These are phyloP conservation scores for Pseudozyma tsukubaensis DNA, from an alignment of 1,284 basidiomycete species.

Conservation along the genomic window DNA sequence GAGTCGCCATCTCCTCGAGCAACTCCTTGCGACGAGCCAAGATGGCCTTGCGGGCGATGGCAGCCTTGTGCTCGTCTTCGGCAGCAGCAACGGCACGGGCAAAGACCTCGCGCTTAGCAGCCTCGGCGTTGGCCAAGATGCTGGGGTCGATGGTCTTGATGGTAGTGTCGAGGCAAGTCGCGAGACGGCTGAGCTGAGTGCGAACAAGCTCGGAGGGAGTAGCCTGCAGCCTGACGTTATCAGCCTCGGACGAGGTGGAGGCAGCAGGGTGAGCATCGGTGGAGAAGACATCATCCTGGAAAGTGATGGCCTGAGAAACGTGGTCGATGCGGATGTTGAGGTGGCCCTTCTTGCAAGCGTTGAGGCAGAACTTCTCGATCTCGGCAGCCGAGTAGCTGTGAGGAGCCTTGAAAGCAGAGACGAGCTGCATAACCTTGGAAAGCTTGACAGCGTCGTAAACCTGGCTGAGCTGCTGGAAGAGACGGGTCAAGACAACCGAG, in stretches of 20 bases:
- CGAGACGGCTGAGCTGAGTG: constrained; percentile 66
- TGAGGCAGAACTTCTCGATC: constrained; percentile 81
- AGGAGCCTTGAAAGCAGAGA: constrained; percentile 66
- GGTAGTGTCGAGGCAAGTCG: constrained; percentile 63
- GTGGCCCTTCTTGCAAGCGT: constrained; percentile 88
- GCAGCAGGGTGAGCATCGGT: constrained; percentile 63
- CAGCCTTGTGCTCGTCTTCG: constrained; percentile 65
- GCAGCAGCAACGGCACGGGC: constrained; percentile 62
- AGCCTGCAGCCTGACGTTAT: constrained; percentile 61
- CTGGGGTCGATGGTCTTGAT: constrained; percentile 62
- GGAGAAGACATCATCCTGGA: constrained; percentile 77
- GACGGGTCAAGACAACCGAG: constrained; percentile 88
- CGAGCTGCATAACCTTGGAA: constrained; percentile 65
- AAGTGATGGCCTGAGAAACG: constrained; percentile 84
- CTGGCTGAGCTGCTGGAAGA: constrained; percentile 93
- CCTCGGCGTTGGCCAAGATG: constrained; percentile 51
- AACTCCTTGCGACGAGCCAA: constrained; percentile 89
- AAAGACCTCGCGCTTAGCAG: constrained; percentile 58
- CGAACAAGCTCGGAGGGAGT: constrained; percentile 67
- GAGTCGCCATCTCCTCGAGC: constrained; percentile 83
- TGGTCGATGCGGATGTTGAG: constrained; percentile 91
- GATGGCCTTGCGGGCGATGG: constrained; percentile 71
- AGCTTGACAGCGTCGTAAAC: constrained; percentile 88
- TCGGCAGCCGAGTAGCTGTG: constrained; percentile 66
- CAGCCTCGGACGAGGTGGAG: constrained; percentile 52